phyloP scores from a whole-genome alignment of 352 stramenopile genomes.

The Phytopythium mirpurense region DNA sequence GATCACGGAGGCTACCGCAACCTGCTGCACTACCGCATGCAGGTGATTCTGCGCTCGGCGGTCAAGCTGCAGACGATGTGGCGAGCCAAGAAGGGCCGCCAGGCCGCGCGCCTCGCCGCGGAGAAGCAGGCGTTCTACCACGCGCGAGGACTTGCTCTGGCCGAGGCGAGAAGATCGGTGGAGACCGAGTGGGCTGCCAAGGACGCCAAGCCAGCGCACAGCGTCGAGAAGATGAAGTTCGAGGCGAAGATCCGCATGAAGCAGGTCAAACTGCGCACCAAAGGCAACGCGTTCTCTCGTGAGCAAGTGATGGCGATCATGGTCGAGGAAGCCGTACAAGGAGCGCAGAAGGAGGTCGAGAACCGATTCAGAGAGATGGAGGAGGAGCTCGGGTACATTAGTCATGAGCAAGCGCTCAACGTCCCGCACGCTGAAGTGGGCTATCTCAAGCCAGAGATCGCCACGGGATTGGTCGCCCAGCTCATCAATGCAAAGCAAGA shows the following conservation, averaged over 20 bases:
- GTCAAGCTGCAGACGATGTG: constrained; percentile 83
- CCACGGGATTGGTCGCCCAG: constrained; percentile 50
- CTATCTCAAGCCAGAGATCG: constrained; percentile 62
- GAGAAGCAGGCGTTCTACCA: constrained; percentile 90
- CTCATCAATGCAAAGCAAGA: constrained; percentile 61
- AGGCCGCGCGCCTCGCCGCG: constrained; percentile 58
- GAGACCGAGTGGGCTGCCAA: constrained; percentile 72
- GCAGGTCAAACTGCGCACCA: constrained; percentile 88
- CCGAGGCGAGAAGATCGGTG: constrained; percentile 46
- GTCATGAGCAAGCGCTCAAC: constrained; percentile 31
- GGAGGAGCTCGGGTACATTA: constrained; percentile 71
- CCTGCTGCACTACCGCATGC: constrained; percentile 68
- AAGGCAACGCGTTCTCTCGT: constrained; percentile 68
- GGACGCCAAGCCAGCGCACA: constrained; percentile 63
- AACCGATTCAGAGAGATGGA: constrained; percentile 86
- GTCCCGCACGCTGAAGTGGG: constrained; percentile 42
- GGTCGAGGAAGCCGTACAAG: constrained; percentile 79
- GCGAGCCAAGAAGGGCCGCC: constrained; percentile 65
- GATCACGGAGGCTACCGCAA: constrained; percentile 88
- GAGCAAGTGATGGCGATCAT: constrained; percentile 80
- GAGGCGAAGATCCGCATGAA: constrained; percentile 92
- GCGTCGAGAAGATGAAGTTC: constrained; percentile 91
- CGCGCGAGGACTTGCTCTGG: constrained; percentile 68
- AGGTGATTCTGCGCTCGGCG: constrained; percentile 60
- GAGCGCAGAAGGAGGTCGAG: constrained; percentile 72